Percentiles rank a stretch among this genome's conserved stretches.
phyloP scores from a whole-genome alignment of 2,329 filamentous ascomycete genomes.

The Coleophoma crateriformis region DNA sequence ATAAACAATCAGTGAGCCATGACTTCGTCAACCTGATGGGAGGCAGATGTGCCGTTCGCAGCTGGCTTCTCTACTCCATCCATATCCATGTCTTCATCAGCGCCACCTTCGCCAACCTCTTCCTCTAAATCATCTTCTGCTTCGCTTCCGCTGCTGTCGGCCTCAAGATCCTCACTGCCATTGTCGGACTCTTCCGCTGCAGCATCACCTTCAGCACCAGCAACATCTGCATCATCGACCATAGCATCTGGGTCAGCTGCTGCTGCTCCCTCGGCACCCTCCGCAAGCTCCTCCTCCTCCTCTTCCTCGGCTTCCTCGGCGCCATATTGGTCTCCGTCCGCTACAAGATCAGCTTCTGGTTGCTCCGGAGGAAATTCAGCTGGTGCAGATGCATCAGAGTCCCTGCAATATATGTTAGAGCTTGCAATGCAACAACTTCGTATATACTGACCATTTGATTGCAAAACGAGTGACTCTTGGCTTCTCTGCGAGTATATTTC shows the following conservation, averaged over 20 bases:
- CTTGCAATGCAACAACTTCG: slow-evolving; percentile 15
- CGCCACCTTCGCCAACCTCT: slow-evolving; percentile 30
- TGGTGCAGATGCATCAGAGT: slow-evolving; percentile 94
- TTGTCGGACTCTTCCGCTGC: slow-evolving; percentile 63
- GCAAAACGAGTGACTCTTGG: slow-evolving; percentile 94
- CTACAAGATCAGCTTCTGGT: slow-evolving; percentile 82
- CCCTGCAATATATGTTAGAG: slow-evolving; percentile 49
- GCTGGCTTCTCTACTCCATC: slow-evolving; percentile 30
- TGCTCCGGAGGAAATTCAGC: slow-evolving; percentile 96
- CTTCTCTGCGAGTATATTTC: slow-evolving; percentile 95
- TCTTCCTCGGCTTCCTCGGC: slow-evolving; percentile 51
- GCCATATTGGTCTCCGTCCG: slow-evolving; percentile 80
- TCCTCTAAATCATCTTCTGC: slow-evolving; percentile 60
- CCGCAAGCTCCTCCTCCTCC: slow-evolving; percentile 59
- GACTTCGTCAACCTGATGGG: slow-evolving; percentile 19
- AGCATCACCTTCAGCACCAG: slow-evolving; percentile 53
- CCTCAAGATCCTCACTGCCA: slow-evolving; percentile 74
- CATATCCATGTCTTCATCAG: slow-evolving; percentile 44
- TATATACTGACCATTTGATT: slow-evolving; percentile 81
- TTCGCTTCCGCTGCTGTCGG: slow-evolving; percentile 68
- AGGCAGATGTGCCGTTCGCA: slow-evolving; percentile 7
- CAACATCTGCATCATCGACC: slow-evolving; percentile 72
- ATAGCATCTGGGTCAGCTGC: slow-evolving; percentile 35
- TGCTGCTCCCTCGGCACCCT: slow-evolving; percentile 45
- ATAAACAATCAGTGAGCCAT: slow-evolving; percentile 24